Percentiles rank a stretch among this genome's conserved stretches.
These are phyloP conservation scores for Exophiala sp. DNA, from an alignment of 2,329 filamentous ascomycete genomes.

Conservation along the genomic window DNA sequence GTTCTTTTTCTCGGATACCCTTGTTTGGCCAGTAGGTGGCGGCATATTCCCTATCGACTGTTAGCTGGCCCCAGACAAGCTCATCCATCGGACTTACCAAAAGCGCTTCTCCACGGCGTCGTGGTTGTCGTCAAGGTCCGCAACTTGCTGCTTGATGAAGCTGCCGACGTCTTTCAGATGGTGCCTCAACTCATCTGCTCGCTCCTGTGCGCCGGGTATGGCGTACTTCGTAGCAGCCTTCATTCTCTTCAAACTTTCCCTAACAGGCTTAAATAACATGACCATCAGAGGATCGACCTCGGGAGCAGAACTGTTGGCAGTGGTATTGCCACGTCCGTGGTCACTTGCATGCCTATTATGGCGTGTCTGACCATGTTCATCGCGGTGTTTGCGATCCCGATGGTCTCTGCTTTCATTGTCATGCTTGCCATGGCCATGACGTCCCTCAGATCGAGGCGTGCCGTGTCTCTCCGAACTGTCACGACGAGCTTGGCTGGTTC, in stretches of 20 bases:
- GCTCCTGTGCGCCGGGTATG: slow-evolving; percentile 40
- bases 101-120: slow-evolving; percentile 40
- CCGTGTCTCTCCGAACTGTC: slow-evolving; percentile 41
- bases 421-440: slow-evolving; percentile 34
- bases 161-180: slow-evolving; percentile 43
- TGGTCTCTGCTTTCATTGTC: slow-evolving; percentile 27
- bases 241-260: slow-evolving; percentile 40
- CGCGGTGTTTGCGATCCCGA: slow-evolving; percentile 29
- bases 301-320: slow-evolving; percentile 34
- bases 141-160: slow-evolving; percentile 37
- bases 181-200: slow-evolving; percentile 40
- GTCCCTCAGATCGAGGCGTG: slow-evolving; percentile 38
- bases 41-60: slow-evolving; percentile 39
- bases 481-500: slow-evolving; percentile 38
- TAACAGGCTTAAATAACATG: slow-evolving; percentile 44
- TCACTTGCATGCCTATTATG: slow-evolving; percentile 29
- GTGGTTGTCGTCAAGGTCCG: slow-evolving; percentile 37
- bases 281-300: slow-evolving; percentile 40
- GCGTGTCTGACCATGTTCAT: slow-evolving; percentile 23
- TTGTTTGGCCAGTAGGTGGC: slow-evolving; percentile 45
- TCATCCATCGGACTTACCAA: slow-evolving; percentile 35
- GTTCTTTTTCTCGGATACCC: slow-evolving; percentile 31
- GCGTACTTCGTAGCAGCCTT: slow-evolving; percentile 43
- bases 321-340: slow-evolving; percentile 31
- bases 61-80: slow-evolving; percentile 28